Evolutionary conservation across 495 filamentous ascomycete genomes (phyloP).

Genomic region (Parachaetomium inaequale): DNA sequence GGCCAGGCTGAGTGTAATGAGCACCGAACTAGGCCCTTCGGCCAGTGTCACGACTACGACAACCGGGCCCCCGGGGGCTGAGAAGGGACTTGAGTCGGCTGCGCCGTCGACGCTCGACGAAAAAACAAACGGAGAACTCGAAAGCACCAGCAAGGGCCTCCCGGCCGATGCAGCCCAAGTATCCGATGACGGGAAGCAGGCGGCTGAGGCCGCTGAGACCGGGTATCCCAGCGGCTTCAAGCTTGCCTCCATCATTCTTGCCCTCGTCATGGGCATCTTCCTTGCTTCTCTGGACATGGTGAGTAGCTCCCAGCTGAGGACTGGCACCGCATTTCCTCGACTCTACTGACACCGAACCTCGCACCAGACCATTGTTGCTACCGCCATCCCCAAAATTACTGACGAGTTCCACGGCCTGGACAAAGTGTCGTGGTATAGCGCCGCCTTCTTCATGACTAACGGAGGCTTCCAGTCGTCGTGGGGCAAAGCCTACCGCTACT

Average conservation of each 20-base stretch:
- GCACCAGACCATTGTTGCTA: constrained; percentile 42
- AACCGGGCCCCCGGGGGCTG: background rate
- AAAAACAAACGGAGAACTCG: background rate
- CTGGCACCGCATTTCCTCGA: background rate
- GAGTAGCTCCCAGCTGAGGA: constrained; percentile 14
- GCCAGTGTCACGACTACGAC: background rate
- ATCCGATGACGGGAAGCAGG: background rate
- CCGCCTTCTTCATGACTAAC: constrained; percentile 37
- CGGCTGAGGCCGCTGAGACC: background rate
- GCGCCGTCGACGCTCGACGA: background rate
- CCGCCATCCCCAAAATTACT: constrained; percentile 45
- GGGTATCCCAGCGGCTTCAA: constrained; percentile 36
- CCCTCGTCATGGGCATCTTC: constrained; percentile 48
- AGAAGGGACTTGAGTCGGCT: background rate
- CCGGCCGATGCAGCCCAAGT: background rate
- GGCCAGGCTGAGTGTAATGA: background rate
- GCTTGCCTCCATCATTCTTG: constrained; percentile 40
- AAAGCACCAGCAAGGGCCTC: background rate
- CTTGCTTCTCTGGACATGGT: constrained; percentile 50
- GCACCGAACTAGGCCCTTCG: background rate
- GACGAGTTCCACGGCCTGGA: constrained; percentile 43
- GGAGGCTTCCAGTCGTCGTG: constrained; percentile 38
- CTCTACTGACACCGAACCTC: background rate
- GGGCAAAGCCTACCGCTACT: constrained; percentile 41
- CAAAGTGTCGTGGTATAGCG: constrained; percentile 52